These are phyloP conservation scores for Leishmania tarentolae DNA, from an alignment of 208 protist species.

Conservation along the genomic window DNA sequence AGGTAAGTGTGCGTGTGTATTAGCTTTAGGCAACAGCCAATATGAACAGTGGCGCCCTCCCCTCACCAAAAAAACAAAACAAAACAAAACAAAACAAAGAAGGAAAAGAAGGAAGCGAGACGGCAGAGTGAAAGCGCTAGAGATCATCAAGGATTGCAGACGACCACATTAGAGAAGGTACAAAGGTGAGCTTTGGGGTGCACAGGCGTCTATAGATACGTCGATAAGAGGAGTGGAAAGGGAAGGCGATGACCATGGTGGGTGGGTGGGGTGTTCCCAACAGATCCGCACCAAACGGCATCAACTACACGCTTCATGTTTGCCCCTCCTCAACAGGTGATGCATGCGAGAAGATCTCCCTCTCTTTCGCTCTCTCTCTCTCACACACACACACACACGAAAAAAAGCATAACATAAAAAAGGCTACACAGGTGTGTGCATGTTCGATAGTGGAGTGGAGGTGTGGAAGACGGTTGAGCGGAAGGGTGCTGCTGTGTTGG, in stretches of 20 bases:
- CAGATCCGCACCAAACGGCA: neutral
- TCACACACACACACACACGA: neutral
- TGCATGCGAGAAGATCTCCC: neutral
- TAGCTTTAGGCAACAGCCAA: neutral
- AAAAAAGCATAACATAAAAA: neutral
- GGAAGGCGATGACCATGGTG: neutral
- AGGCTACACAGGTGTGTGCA: neutral
- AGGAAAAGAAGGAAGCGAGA: neutral
- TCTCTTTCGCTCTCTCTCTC: too few species aligned
- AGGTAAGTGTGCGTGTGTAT: neutral
- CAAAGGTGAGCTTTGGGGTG: neutral
- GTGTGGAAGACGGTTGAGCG: neutral
- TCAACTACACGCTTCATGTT: neutral
- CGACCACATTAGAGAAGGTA: neutral
- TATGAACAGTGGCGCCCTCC: neutral
- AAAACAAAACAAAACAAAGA: constrained; percentile 3
- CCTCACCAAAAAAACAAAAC: neutral
- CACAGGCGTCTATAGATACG: neutral
- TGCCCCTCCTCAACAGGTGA: neutral
- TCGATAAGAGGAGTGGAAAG: neutral
- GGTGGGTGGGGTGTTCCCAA: neutral
- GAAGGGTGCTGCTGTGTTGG: too few species aligned
- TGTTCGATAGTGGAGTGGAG: too few species aligned
- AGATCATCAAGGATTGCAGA: neutral
- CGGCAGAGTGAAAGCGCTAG: too few species aligned